Conservation (phyloP, 2,329 filamentous ascomycete genomes). For the Ceratocystis smalleyi region DNA sequence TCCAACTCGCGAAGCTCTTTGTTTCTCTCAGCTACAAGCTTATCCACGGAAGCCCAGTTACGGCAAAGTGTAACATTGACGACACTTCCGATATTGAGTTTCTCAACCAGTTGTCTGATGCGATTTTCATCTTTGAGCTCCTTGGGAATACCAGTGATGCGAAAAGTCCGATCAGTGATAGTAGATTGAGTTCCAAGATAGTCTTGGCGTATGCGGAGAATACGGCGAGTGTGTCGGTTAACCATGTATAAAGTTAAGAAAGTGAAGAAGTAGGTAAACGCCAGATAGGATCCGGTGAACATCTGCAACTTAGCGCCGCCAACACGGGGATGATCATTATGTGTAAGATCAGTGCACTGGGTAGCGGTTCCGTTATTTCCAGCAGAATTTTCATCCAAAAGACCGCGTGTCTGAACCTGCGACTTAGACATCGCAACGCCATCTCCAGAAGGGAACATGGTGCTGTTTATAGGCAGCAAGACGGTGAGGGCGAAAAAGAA, state of each 20-base stretch:
- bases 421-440: conserved; percentile 2
- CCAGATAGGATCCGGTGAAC: conserved; percentile 82
- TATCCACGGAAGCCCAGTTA: conserved; percentile 72
- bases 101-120: conserved; percentile 77
- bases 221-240: conserved; percentile 63
- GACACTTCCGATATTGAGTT: conserved; percentile 75
- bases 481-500: conserved; percentile 68
- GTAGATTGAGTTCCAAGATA: conserved; percentile 89
- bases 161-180: conserved; percentile 88
- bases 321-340: conserved; percentile 19
- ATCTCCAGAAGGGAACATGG: conserved; percentile 34
- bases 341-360: conserved; percentile 22
- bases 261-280: conserved; percentile 91
- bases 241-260: conserved; percentile 68
- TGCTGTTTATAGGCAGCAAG: conserved; percentile 66
- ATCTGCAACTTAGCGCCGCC: conserved; percentile 18
- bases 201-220: conserved; percentile 74
- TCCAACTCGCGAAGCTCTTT: conserved; percentile 58
- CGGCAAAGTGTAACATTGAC: conserved; percentile 75
- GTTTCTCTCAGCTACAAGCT: conserved; percentile 52
- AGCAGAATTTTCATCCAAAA: conserved; percentile 6
- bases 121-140: conserved; percentile 66
- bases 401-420: background rate
- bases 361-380: conserved; percentile 13
- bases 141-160: conserved; percentile 70